Percentiles rank a stretch among this genome's conserved stretches.
Conservation (phyloP, 352 stramenopile genomes). For the Phytophthora rubi region DNA sequence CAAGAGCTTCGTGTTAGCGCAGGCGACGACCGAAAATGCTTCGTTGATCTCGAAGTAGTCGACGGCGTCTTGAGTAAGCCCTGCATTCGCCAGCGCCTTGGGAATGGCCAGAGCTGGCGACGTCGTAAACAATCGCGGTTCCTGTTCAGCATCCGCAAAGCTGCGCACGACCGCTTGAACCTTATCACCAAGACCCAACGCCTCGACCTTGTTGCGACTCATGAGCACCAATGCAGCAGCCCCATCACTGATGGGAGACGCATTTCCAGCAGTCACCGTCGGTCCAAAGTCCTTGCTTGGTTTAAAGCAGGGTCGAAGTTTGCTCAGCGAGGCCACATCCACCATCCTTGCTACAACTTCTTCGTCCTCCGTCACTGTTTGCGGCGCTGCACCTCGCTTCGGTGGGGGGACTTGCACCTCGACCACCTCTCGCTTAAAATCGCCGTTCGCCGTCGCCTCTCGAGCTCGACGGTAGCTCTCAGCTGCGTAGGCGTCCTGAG, state of each 20-base stretch:
- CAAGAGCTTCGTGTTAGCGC: constrained; percentile 93
- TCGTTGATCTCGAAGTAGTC: constrained; percentile 99
- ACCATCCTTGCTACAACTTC: constrained; percentile 82
- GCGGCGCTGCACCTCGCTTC: constrained; percentile 32
- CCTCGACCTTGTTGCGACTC: constrained; percentile 76
- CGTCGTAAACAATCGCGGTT: constrained; percentile 93
- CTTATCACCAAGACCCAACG: constrained; percentile 56
- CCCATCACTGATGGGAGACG: constrained; percentile 96
- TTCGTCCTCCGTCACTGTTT: constrained; percentile 82
- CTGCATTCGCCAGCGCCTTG: constrained; percentile 79
- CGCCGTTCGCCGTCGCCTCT: constrained; percentile 52
- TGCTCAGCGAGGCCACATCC: constrained; percentile 87
- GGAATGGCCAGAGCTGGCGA: constrained; percentile 93
- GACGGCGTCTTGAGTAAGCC: constrained; percentile 84
- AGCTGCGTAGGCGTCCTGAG: constrained; percentile 93
- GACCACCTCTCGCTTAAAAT: constrained; percentile 87
- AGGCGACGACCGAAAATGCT: constrained; percentile 95
- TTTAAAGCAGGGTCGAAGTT: constrained; percentile 92
- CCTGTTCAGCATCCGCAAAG: constrained; percentile 78
- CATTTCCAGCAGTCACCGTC: constrained; percentile 95
- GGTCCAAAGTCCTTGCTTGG: constrained; percentile 65
- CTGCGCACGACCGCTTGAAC: constrained; percentile 73
- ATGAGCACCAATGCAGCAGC: constrained; percentile 95
- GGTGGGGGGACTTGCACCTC: constrained; percentile 74
- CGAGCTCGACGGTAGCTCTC: constrained; percentile 91